These are phyloP conservation scores for Heterococcus sp. DNA, from an alignment of 108 stramenopile species.

Conservation along the genomic window DNA sequence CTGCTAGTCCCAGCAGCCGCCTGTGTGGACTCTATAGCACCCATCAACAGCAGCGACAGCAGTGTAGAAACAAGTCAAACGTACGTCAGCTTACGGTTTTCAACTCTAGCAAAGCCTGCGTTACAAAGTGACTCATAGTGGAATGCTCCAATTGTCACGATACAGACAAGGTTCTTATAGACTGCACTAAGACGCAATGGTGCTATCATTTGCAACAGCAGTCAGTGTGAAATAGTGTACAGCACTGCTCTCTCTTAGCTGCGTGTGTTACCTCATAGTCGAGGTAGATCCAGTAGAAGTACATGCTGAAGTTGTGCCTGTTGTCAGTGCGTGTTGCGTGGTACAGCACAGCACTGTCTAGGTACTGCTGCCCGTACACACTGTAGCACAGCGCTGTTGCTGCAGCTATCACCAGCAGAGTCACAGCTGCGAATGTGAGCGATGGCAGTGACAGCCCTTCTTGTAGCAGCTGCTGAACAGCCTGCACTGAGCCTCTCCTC, in stretches of 20 bases:
- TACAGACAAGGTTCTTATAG: no score
- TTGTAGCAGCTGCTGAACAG: background rate
- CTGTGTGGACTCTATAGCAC: constrained; percentile 3
- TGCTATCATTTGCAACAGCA: no score
- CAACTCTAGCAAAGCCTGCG: no score
- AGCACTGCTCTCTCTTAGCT: no score
- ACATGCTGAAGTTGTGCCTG: constrained; percentile 80
- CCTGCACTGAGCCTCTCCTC: no score
- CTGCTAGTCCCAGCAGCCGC: constrained; percentile 49
- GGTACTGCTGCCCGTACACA: constrained; percentile 69
- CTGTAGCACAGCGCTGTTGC: constrained; percentile 63
- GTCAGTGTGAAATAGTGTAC: no score
- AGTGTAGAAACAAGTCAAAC: no score
- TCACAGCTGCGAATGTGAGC: constrained; percentile 65
- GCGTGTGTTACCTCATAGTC: constrained; percentile 34
- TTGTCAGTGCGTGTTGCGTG: constrained; percentile 92
- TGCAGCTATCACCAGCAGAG: constrained; percentile 56
- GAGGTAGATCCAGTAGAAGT: constrained; percentile 88
- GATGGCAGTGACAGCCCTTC: constrained; percentile 1
- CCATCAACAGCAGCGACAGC: background rate
- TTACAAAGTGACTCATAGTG: no score
- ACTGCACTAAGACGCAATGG: no score
- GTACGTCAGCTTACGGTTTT: no score
- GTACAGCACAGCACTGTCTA: constrained; percentile 83
- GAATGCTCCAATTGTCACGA: no score